Base-by-base conservation (phyloP, 2,329 filamentous ascomycete species). In the Trichophyton benhamiae region DNA sequence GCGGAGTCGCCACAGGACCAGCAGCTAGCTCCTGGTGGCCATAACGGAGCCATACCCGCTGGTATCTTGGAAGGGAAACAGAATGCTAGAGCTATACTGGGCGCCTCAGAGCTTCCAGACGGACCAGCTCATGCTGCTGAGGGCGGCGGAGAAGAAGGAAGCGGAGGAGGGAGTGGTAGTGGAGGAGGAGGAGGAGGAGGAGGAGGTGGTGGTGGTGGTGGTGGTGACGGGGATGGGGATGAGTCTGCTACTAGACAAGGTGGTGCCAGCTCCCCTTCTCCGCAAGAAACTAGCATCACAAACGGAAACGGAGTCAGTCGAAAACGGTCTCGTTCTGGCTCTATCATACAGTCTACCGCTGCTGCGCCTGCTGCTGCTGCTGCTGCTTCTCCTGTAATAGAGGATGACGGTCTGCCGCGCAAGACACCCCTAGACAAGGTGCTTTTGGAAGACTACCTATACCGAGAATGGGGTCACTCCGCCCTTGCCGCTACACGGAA, bases 391-490 rank as follows among this genome's bases (percentile, higher is more conserved):
- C 74, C 69, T 22, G 68, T 74, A 3, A 67, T 70, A 5, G 63
- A 68, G 17, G 67, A 71, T 44, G 60, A 65, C 8, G 70, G 64
- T 53, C 74, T 67, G 63, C 72, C 68, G 53, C 74, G 76, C 62
- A 74, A 76, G 66, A 78, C 76, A 7, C 72, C 72, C 22, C 70
- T 68, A 44, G 72, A 80, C 15, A 78, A 81, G 63, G 76, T 82
- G 33, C 73, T 84, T 41, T 76, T 88, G 42, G 79, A 87, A 58
- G 80, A 84, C 68, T 87, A 87, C 73, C 80, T 85, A 58, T 80
- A 82, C 66, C 82, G 84, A 68, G 85, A 88, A 68, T 77, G 85
- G 52, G 68, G 83, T 2, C 80, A 85, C 68, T 79, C 80, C 27
- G 81, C 83, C 36, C 74, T 85, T 63, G 71, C 74, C 42, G 76